These are phyloP conservation scores for Zygotorulaspora florentina DNA, from an alignment of 805 yeast genomes.

Conservation along the genomic window DNA sequence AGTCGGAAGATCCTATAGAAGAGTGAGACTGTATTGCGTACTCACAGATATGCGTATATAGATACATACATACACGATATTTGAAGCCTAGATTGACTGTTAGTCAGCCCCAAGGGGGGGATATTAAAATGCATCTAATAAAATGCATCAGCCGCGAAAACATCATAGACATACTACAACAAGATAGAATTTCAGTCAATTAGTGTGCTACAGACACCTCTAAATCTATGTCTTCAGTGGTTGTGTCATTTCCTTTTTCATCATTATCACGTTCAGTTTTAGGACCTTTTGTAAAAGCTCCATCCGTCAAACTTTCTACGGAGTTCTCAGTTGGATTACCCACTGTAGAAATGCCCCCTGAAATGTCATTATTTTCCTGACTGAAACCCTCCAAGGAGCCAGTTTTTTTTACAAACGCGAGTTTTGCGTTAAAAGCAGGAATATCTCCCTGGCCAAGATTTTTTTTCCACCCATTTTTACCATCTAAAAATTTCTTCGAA, in stretches of 20 bases:
- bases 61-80: conserved; percentile 4
- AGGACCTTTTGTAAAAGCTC: not conserved
- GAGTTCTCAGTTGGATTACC: not conserved
- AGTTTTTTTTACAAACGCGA: conserved; percentile 18
- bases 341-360: not conserved
- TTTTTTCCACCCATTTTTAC: conserved; percentile 55
- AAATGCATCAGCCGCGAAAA: not conserved
- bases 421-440: conserved; percentile 23
- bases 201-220: conserved; percentile 30
- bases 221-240: conserved; percentile 46
- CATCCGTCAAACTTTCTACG: not conserved
- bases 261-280: conserved; percentile 16
- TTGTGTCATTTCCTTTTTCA: conserved; percentile 35
- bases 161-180: too few relatives aligned
- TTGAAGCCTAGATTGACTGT: not conserved
- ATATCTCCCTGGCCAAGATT: conserved; percentile 42
- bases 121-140: not conserved
- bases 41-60: not conserved
- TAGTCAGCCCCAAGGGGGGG: not conserved
- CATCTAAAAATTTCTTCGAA: conserved; percentile 43
- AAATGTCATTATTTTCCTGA: not conserved
- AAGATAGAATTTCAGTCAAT: too few relatives aligned
- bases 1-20: conserved; percentile 24
- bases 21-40: too few relatives aligned
- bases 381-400: conserved; percentile 19